Base-by-base conservation (phyloP, 2,329 filamentous ascomycete genomes). In the Pseudogymnoascus sp. region DNA sequence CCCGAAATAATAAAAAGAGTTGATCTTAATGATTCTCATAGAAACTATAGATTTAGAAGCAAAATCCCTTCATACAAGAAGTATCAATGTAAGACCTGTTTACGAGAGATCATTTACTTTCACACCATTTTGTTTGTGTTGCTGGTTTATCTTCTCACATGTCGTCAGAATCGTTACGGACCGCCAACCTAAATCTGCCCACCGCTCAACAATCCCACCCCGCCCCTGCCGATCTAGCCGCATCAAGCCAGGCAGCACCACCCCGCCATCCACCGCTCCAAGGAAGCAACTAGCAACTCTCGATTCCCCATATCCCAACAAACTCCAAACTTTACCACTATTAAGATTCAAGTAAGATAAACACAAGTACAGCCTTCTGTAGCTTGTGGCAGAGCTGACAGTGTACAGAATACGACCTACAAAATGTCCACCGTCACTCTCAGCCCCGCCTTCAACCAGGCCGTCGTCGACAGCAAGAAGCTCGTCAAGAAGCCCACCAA, bases 401-500 rank as follows among this genome's bases (percentile, higher is more conserved):
- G 29, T 19, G 21, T n/a, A 56, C 19, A 10, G 13, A n/a, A 56
- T 21, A 6, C 19, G 24, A 33, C 11, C 50, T 19, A 13, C 50
- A 56, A 56, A 56, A 56, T 56, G 50, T 44, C 40, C 21, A 16
- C 16, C 40, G 50, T 42, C 7, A 38, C 59, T 38, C 59, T 61
- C 37, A 61, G 59, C 59, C 33, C 69, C 26, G 70, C 63, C 64
- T 86, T 86, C 78, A 70, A 83, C 68, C 79, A 77, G 74, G 86
- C 86, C 66, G 79, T 82, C 70, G 73, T 72, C 68, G 86, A 89
- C 76, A 85, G 82, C 77, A 85, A 84, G 77, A 87, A 88, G 81
- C 81, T 90, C 67, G 83, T 82, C 69, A 74, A 78, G 68, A 87
- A 87, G 82, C 87, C 87, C 62, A 74, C 68, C 72, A 83, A 85